Evolutionary conservation across 139 green algal species (phyloP).

Genomic region (Chlamydomonas sphaeroides): DNA sequence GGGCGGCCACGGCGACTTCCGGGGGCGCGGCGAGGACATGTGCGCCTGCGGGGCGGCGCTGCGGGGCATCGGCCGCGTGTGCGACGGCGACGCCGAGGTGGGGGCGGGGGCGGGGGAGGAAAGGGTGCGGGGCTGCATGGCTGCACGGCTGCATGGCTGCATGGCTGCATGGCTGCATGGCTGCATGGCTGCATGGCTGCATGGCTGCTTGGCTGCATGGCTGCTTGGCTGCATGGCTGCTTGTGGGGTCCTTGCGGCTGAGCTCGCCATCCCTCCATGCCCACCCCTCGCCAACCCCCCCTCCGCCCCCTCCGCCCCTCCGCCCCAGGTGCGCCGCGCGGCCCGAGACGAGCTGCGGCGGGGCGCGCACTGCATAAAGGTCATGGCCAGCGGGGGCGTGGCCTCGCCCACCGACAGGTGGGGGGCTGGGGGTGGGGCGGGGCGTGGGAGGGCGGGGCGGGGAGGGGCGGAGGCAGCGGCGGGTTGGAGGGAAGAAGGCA

Average conservation of each 20-base stretch:
- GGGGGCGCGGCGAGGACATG: conserved; percentile 59
- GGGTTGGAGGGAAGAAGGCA: no score
- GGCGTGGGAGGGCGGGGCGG: no score
- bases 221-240: no score
- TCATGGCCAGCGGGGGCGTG: conserved; percentile 78
- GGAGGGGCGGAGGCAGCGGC: no score
- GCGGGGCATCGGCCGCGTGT: conserved; percentile 72
- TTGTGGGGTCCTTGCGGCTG: no score
- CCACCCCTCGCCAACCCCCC: no score
- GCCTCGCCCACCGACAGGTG: conserved; percentile 71
- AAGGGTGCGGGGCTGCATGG: no score
- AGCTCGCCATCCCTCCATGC: no score
- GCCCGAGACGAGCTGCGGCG: conserved; percentile 75
- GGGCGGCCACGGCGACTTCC: conserved; percentile 77
- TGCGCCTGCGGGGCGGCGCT: conserved; percentile 62
- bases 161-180: no score
- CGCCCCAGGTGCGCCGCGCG: conserved; percentile 43
- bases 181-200: no score
- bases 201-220: no score
- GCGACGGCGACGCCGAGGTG: conserved; percentile 72
- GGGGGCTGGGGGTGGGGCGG: not conserved
- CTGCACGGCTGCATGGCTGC: no score
- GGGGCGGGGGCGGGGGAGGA: not conserved
- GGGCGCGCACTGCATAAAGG: conserved; percentile 77
- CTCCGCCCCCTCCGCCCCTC: not conserved